Base-by-base conservation (phyloP, 2,329 filamentous ascomycete genomes). In the Penicillium paneum region DNA sequence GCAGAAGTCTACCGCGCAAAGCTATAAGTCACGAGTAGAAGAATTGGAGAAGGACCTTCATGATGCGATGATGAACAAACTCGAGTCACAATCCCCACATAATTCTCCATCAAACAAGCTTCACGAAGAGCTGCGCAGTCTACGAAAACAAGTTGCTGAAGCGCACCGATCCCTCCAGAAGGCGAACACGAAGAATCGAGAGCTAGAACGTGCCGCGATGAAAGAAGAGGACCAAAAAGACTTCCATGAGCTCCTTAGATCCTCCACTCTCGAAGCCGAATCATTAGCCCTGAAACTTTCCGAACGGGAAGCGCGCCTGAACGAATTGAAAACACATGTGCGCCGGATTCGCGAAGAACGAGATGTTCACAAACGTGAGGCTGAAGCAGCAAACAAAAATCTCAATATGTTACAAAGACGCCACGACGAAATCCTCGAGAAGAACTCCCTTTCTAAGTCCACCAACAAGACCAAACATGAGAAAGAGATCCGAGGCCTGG, bases 401-500 rank as follows among this genome's bases (percentile, higher is more conserved):
- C 65, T 79, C 17, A 77, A 80, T 44, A 63, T 74, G 17, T 64
- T 80, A 12, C 78, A 81, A 47, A 83, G 83, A 4, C 86, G 87
- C 26, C 84, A 84, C 64, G 86, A 91, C 66, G 80, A 85, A 24
- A 80, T 82, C 13, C 73, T 81, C 17, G 78, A 81, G 56, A 79
- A 78, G 49, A 66, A 77, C 13, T 68, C 66, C 24, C 49, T 52
- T 41, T 63, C 63, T 38, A 74, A 66, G 35, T 64, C 62, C 74
- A 64, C 77, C 75, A 62, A 76, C 78, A 70, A 77, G 67, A 62
- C 70, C 67, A 64, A 72, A 61, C 66, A 78, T 69, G 78, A 81
- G 46, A 85, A 87, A 42, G 85, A 91, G 65, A 84, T 97, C 49
- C 84, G 86, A 62, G 93, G 93, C 17, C 81, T 97, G 68, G 83